These are phyloP conservation scores for Fonsecaea monophora DNA, from an alignment of 2,329 filamentous ascomycete genomes.

Conservation along the genomic window DNA sequence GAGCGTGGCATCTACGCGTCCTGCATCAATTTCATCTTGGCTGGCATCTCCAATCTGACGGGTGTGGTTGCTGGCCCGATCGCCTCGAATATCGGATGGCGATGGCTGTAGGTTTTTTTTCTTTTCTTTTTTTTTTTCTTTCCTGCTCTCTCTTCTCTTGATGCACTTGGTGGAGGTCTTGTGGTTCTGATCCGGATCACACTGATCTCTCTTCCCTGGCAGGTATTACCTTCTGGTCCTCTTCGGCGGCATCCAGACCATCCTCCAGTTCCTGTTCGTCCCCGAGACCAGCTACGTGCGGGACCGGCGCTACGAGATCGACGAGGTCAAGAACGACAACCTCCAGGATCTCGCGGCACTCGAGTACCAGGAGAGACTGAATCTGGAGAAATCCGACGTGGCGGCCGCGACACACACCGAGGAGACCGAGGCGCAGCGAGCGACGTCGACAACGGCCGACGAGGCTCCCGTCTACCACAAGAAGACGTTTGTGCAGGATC, in stretches of 20 bases:
- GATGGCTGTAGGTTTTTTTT: constrained; percentile 26
- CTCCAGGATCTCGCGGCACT: constrained; percentile 22
- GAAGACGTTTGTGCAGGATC: constrained; percentile 33
- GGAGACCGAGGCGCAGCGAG: not conserved
- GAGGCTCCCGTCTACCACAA: constrained; percentile 8
- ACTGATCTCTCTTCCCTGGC: not conserved
- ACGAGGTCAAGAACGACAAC: constrained; percentile 31
- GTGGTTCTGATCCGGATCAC: not conserved
- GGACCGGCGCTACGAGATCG: constrained; percentile 41
- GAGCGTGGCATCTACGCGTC: constrained; percentile 33
- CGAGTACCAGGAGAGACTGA: constrained; percentile 22
- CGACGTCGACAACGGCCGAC: not conserved
- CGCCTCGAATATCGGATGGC: constrained; percentile 33
- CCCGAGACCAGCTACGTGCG: constrained; percentile 41
- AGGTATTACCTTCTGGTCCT: constrained; percentile 40
- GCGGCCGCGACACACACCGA: constrained; percentile 6
- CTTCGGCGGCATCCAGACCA: constrained; percentile 39
- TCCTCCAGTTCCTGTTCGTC: constrained; percentile 40
- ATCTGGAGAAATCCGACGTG: constrained; percentile 18
- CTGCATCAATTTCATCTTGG: constrained; percentile 33
- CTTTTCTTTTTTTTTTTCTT: not conserved
- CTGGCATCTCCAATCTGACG: constrained; percentile 39
- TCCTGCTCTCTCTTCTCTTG: not conserved
- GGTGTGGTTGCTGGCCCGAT: constrained; percentile 46
- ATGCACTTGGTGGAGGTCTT: no score